Base-by-base conservation (phyloP, 2,329 filamentous ascomycete genomes). In the Trichophyton simii region DNA sequence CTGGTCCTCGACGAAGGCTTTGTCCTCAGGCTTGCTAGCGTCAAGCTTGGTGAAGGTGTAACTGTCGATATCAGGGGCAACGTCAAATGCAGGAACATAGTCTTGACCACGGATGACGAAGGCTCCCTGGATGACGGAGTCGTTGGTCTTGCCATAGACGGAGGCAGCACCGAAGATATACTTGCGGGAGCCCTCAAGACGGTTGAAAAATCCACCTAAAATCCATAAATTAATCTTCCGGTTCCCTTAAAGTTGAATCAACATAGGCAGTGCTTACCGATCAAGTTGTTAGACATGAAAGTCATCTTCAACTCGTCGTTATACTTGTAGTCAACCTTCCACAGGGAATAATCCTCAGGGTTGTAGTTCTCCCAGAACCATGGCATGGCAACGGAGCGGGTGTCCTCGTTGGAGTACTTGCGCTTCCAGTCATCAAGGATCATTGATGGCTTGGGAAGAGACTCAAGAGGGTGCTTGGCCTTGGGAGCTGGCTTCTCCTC, bases 221-320 rank as follows among this genome's bases (percentile, higher is more conserved):
- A 41, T 31, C 28, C 28, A 22, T 61, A 41, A n/a, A 54, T 62
- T 28, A 8, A 25, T 5, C 18, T 36, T 8, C 11, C 34, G 34
- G 13, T 38, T 11, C 34, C 34, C 9, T 38, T 34, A 9, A 34
- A 41, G 59, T 9, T 3, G 28, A 31, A 15, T n/a, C 31, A 15
- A 1, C 4, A 22, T 22, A 22, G 13, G 28, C 8, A 8, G 20
- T 60, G 70, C 78, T 69, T 73, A 80, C 83, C 91, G 75, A 99
- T 92, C 78, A 97, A 82, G 85, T 99, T 99, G 83, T 88, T 89
- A 70, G 90, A 92, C 94, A 99, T 99, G 88, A 99, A 99, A 73
- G 88, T 88, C 78, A 94, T 81, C 73, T 90, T 96, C 69, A 99
- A 84, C 86, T 99, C 94, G 65, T 96, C 86, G 79, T 96, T 95